Evolutionary conservation across 176 grass and related monocot species (phyloP).

Genomic region (Hordeum vulgare): DNA sequence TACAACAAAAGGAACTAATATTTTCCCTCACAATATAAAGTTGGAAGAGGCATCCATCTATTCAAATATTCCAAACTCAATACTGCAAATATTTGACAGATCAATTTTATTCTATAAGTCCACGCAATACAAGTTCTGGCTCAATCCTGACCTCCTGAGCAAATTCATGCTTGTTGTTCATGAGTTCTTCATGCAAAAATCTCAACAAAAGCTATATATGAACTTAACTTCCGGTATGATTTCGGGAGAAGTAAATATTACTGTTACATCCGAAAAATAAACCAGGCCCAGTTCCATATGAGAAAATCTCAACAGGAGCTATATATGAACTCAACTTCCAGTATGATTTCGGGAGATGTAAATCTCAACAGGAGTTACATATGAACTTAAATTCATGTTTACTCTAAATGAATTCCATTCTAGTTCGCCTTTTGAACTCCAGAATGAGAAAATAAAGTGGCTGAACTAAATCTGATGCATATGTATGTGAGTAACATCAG

Average conservation of each 20-base stretch:
- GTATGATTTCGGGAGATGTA: neutral
- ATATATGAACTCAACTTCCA: neutral
- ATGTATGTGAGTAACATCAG: neutral
- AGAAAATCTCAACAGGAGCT: constrained; percentile 3
- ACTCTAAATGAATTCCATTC: neutral
- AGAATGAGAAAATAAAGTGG: neutral
- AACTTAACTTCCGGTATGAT: neutral
- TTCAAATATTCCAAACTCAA: neutral
- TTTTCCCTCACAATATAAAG: neutral
- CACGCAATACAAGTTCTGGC: neutral
- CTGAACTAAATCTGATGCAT: neutral
- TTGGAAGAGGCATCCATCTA: neutral
- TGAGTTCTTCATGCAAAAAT: neutral
- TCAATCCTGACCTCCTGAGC: neutral
- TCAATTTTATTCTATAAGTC: neutral
- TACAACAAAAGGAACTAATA: neutral
- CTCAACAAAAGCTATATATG: neutral
- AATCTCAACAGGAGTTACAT: neutral
- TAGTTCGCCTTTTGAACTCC: neutral
- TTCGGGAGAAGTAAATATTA: neutral
- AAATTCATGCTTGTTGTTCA: neutral
- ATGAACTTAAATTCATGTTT: no score
- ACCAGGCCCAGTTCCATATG: neutral
- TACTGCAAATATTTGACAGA: neutral
- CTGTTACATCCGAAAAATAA: neutral